phyloP scores from a whole-genome alignment of 2,329 filamentous ascomycete species.

The Raffaelea arxii region DNA sequence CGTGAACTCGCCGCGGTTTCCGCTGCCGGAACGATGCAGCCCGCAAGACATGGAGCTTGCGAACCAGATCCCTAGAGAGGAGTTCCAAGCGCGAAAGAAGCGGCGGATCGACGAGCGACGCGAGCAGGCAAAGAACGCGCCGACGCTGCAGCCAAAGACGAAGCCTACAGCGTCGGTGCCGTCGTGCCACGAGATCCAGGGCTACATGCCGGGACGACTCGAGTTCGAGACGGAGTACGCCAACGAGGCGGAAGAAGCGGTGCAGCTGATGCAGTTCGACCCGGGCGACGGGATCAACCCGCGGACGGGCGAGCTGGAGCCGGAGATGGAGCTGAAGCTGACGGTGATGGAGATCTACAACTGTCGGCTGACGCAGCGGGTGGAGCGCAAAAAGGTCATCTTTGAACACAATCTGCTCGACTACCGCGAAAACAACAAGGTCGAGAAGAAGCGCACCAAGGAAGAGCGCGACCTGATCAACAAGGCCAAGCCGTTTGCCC shows the following conservation, averaged over 20 bases:
- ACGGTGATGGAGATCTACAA: constrained; percentile 99
- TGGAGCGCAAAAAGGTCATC: constrained; percentile 90
- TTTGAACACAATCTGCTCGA: constrained; percentile 93
- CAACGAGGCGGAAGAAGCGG: constrained; percentile 95
- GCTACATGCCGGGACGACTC: constrained; percentile 94
- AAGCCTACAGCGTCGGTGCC: constrained; percentile 95
- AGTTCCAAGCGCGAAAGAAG: constrained; percentile 91
- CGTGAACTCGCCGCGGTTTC: constrained; percentile 73
- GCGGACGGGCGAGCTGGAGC: constrained; percentile 74
- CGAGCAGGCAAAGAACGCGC: constrained; percentile 74
- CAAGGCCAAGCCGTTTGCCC: constrained; percentile 89
- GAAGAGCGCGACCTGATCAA: constrained; percentile 87
- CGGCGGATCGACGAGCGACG: constrained; percentile 84
- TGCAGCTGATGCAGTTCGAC: constrained; percentile 97
- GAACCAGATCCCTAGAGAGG: constrained; percentile 74
- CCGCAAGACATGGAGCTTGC: constrained; percentile 71
- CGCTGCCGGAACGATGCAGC: constrained; percentile 76
- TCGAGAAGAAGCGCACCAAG: constrained; percentile 92
- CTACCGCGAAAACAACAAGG: constrained; percentile 79
- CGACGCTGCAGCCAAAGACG: constrained; percentile 78
- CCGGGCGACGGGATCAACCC: constrained; percentile 89
- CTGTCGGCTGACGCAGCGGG: constrained; percentile 75
- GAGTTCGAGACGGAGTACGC: constrained; percentile 98
- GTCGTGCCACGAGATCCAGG: constrained; percentile 94
- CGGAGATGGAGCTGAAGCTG: constrained; percentile 94